Conservation (phyloP, 768 basidiomycete genomes). For the Boletus edulis region DNA sequence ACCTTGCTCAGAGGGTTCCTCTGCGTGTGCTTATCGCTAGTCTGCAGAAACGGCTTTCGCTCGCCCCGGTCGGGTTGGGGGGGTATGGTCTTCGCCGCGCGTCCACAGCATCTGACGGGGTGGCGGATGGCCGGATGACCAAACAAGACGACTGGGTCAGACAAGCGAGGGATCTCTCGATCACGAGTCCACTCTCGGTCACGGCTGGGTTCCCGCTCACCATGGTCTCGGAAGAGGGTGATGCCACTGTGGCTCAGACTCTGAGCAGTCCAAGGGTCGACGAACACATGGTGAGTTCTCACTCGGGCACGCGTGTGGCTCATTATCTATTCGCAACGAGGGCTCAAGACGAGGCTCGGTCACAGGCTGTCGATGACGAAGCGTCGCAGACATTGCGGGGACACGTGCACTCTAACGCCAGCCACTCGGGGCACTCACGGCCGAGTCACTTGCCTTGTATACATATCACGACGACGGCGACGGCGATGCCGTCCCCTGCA, state of each 20-base stretch:
- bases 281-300: conserved; percentile 44
- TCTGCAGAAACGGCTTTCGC: conserved; percentile 56
- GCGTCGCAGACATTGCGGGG: conserved; percentile 11
- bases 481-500: conserved; percentile 10
- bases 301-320: neutral
- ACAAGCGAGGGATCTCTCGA: conserved; percentile 65
- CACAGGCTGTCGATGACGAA: conserved; percentile 26
- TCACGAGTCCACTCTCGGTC: conserved; percentile 32
- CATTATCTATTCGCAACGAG: neutral
- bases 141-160: conserved; percentile 74
- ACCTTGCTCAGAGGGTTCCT: neutral
- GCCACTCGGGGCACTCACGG: conserved; percentile 10
- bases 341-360: conserved; percentile 8
- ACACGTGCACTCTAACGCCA: neutral
- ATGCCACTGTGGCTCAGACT: conserved; percentile 2
- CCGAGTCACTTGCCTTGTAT: conserved; percentile 24
- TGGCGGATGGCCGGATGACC: conserved; percentile 31
- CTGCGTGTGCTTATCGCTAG: neutral
- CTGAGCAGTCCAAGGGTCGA: conserved; percentile 27
- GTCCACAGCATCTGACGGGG: conserved; percentile 23
- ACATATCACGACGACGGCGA: conserved; percentile 22
- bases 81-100: conserved; percentile 28
- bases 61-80: conserved; percentile 34
- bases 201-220: conserved; percentile 11
- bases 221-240: neutral